Evolutionary conservation across 441 rosid genomes (phyloP), one percentile per base, ranked within the genome.

Genomic region (Daphne laureola): DNA sequence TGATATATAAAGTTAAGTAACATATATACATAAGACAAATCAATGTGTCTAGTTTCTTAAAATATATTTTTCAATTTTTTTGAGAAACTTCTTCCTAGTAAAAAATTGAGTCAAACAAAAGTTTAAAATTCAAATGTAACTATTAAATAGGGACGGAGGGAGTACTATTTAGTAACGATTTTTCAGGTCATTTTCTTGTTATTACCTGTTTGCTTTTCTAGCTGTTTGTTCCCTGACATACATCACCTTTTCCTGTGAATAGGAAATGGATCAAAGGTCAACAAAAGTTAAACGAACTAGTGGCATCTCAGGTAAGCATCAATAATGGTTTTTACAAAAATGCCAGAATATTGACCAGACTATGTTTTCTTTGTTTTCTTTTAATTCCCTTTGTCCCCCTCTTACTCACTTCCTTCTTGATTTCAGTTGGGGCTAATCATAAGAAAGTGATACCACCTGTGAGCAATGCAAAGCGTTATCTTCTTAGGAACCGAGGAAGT

Each of bases 381-480:
- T 17, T 46, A 21, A 21, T 54, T 43, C 4, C 53, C 43, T 54
- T 50, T 35, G 3, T 49, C 53, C 27, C 49, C 18, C 55, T 65
- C 17, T 61, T 48, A 14, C 51, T 62, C 38, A 6, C 38, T 31
- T 27, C 35, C 35, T 27, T 5, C 47, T 61, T 58, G 63, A 55
- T 58, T 79, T 73, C 82, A 86, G 97, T 73, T 49, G 76, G 72
- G 59, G 50, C 61, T 49, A 74, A 72, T 54, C 51, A 60, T 54
- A 79, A 64, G 61, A 74, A 71, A 59, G 68, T 63, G 51, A 54
- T 68, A 54, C 62, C 76, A 12, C 73, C 38, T 58, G 59, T 62
- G 53, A 75, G 74, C 70, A 73, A 62, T 38, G 57, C 44, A 67
- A 69, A 74, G 67, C 72, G 62, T 56, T 67, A 46, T 57, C 56